A percentile compares a stretch with the other conserved stretches of the same genome.
These are phyloP conservation scores for Cicer judaicum DNA, from an alignment of 306 rosid species.

Conservation along the genomic window DNA sequence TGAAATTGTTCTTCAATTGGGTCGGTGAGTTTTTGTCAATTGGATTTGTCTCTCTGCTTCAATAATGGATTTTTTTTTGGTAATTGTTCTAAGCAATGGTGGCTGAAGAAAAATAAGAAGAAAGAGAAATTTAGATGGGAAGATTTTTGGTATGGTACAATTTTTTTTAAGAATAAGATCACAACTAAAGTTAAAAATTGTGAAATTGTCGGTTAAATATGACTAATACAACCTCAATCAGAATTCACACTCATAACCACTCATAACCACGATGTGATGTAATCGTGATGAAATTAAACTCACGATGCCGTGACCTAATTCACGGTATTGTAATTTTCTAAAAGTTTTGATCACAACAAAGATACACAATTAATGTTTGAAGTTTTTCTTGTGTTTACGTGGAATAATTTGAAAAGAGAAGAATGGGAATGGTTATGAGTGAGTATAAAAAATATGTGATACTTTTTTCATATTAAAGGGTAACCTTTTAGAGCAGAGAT, in stretches of 20 bases:
- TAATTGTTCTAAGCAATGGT: not conserved
- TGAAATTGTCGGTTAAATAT: no score
- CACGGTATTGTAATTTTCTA: no score
- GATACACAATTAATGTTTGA: no score
- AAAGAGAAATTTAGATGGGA: conserved; percentile 10
- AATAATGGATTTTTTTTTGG: not conserved
- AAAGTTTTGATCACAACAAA: no score
- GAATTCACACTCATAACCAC: accelerated
- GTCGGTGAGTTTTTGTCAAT: conserved; percentile 15
- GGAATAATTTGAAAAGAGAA: not conserved
- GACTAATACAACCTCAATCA: no score
- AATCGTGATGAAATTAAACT: no score
- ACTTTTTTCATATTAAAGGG: conserved; percentile 4
- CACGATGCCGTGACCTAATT: no score
- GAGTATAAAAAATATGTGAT: conserved; percentile 33
- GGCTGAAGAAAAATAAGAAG: conserved; percentile 36
- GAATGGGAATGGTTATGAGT: not conserved
- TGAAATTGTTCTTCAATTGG: conserved; percentile 37
- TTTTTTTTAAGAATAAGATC: no score
- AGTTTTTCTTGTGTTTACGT: not conserved
- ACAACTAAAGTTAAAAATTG: no score
- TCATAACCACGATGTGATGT: no score
- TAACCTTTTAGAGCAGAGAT: conserved; percentile 28
- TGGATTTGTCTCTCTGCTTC: conserved; percentile 11
- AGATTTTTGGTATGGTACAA: no score